Evolutionary conservation across 495 filamentous ascomycete species (phyloP), one percentile per base, ranked within the genome.

Genomic region (Aspergillus ostianus): DNA sequence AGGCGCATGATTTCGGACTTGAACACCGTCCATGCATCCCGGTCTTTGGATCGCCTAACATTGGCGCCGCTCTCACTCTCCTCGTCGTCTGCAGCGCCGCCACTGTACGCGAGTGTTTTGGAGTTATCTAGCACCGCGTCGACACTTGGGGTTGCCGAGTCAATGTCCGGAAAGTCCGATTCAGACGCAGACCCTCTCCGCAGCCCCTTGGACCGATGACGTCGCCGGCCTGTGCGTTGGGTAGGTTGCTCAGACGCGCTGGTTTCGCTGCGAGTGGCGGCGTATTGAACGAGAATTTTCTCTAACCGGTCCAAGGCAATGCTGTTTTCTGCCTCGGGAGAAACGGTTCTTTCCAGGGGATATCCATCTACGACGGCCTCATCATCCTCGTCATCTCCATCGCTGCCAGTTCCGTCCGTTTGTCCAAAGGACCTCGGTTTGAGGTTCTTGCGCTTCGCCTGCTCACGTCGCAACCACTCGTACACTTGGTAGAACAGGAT

Each of bases 1-100:
- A 98, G 74, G 47, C 90, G 89, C 60, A 98, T 78, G 56, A 97
- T 94, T 72, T 98, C 93, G 51, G 80, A 84, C 70, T 97, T 98
- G 79, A 99, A 99, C 7, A 69, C 69, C 12, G 78, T 48, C 93
- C 93, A 96, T 1, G 84, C 85, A 63, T 88, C 87, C 52, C 78
- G 80, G 58, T 93, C 90, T 63, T 88, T 89, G 19, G 80, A 79
- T 51, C 72, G 70, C 63, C 76, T 73, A 36, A 60, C 56, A n/a
- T 72, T 69, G 2, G 64, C 63, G 20, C 59, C 61, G n/a, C 60
- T 59, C 26, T 69, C 68, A 21, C 60, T 52, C 4, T 80, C 77
- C 26, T 83, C 79, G 6, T 77, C 76, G 13, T 72, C 78, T 6
- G 81, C 80, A 45, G 72, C 73, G 12, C 88, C 89, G 18, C 84